Percentiles rank a stretch among this genome's conserved stretches.
Evolutionary conservation across 1,284 basidiomycete genomes (phyloP).

Genomic region (Leccinum pallidistipes): DNA sequence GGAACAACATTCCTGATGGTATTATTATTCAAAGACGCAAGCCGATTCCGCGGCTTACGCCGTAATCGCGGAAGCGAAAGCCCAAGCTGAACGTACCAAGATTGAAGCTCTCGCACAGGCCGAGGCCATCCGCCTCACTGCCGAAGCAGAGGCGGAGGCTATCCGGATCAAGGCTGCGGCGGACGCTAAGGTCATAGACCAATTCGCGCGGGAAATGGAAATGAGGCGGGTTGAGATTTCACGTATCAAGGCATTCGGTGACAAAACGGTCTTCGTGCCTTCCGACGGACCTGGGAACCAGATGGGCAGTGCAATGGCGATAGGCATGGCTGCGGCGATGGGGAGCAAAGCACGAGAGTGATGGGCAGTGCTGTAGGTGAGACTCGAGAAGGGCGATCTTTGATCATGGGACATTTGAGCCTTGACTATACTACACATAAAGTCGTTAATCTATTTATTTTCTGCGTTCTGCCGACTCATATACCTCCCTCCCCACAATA

Average conservation of each 20-base stretch:
- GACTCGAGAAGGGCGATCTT: not conserved
- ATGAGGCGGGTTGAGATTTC: slow-evolving; percentile 63
- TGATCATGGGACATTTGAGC: not conserved
- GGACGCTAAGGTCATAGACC: slow-evolving; percentile 57
- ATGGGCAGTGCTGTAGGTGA: not conserved
- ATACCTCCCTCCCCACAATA: not conserved
- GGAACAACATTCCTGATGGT: slow-evolving; percentile 10
- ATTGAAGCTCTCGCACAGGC: slow-evolving; percentile 76
- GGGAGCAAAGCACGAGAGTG: slow-evolving; percentile 42
- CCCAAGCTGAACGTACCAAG: slow-evolving; percentile 64
- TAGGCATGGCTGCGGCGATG: slow-evolving; percentile 66
- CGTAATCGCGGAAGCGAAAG: slow-evolving; percentile 71
- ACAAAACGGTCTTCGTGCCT: slow-evolving; percentile 71
- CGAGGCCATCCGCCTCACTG: slow-evolving; percentile 66
- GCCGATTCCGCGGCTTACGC: slow-evolving; percentile 74
- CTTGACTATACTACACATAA: not conserved
- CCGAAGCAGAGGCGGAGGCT: slow-evolving; percentile 73
- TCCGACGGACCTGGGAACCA: slow-evolving; percentile 55
- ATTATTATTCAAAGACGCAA: slow-evolving; percentile 46
- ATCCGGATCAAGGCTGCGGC: slow-evolving; percentile 62
- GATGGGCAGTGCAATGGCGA: slow-evolving; percentile 58
- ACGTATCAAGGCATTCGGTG: slow-evolving; percentile 64
- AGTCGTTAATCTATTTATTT: not conserved
- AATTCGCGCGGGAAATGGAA: slow-evolving; percentile 76
- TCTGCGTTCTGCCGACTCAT: not conserved